Base-by-base conservation (phyloP, 345 rosid species). In the Eutrema japonicum region DNA sequence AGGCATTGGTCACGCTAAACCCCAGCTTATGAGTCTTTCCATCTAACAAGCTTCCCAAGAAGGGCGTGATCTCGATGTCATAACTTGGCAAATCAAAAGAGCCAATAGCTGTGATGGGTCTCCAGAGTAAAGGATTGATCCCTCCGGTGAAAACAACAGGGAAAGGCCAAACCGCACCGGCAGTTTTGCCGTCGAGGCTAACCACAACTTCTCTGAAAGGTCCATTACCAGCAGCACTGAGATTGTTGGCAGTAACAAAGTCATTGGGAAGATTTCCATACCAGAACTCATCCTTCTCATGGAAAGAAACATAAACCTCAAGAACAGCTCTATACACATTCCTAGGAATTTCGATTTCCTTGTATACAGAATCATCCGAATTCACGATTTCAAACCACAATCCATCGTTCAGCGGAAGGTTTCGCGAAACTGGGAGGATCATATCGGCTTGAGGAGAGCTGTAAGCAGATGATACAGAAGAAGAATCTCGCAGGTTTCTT, bases 211-310 rank as follows among this genome's bases (percentile, higher is more conserved):
- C 98, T 75, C 98, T 82, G 68, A 93, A 93, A 52, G 98, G 96
- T 45, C 98, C 97, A 76, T 93, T 93, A 22, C 97, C 98, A 10
- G 81, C 70, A 35, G 16, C 78, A 18, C 78, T 82, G 8, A 90
- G 79, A 71, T 83, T 83, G 41, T 93, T 93, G 0, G 89, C 90
- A 50, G 66, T 58, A 61, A 93, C 77, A 53, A 76, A 93, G 30
- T 93, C 96, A 75, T 87, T 86, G 0, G 92, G 96, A 70, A 64
- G 78, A 72, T 91, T 91, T 10, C 76, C 69, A 72, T 82, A 89
- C 98, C 98, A 93, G 77, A 83, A 91, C 83, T 93, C 98, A 80
- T 93, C 98, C 62, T 82, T 79, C 86, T 86, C 97, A 64, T 93
- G 98, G 62, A 93, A 93, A 48, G 97, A 93, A 45, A 91, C 91